These are phyloP conservation scores for Bathelium albidoporum DNA, from an alignment of 495 filamentous ascomycete species.

Conservation along the genomic window DNA sequence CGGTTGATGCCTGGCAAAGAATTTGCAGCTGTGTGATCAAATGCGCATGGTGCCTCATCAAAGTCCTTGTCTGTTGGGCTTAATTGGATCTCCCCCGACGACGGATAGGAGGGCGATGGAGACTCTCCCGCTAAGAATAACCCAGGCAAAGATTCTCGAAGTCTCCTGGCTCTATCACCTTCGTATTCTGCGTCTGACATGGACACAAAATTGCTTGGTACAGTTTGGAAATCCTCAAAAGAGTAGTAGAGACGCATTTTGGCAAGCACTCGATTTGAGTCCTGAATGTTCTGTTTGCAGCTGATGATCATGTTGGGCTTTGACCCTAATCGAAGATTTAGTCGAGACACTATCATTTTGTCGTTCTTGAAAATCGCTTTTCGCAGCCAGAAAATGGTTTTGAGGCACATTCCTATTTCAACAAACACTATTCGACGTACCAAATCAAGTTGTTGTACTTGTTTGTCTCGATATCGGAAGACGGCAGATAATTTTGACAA, in stretches of 20 bases:
- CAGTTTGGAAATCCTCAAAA: too few species aligned
- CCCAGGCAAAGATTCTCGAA: too few species aligned
- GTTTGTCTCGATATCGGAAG: background rate
- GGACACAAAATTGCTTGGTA: too few species aligned
- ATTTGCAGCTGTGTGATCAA: background rate
- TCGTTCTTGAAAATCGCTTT: background rate
- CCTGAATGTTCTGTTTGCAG: too few species aligned
- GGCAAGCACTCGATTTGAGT: too few species aligned
- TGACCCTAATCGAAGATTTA: background rate
- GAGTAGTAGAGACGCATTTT: too few species aligned
- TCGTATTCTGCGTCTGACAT: too few species aligned
- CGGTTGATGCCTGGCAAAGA: background rate
- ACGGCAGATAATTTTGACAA: background rate
- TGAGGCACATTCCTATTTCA: background rate
- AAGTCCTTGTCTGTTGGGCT: background rate
- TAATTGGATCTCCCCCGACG: too few species aligned
- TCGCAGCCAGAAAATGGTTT: background rate
- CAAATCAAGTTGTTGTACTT: background rate
- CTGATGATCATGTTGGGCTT: background rate
- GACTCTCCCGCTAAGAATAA: too few species aligned
- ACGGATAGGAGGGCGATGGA: too few species aligned
- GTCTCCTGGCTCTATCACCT: too few species aligned
- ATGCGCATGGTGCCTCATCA: background rate
- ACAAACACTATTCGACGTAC: background rate
- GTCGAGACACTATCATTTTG: background rate